Percentiles rank a stretch among this genome's conserved stretches.
Evolutionary conservation across 1,284 basidiomycete genomes (phyloP).

Genomic region (Microbotryum violaceum): DNA sequence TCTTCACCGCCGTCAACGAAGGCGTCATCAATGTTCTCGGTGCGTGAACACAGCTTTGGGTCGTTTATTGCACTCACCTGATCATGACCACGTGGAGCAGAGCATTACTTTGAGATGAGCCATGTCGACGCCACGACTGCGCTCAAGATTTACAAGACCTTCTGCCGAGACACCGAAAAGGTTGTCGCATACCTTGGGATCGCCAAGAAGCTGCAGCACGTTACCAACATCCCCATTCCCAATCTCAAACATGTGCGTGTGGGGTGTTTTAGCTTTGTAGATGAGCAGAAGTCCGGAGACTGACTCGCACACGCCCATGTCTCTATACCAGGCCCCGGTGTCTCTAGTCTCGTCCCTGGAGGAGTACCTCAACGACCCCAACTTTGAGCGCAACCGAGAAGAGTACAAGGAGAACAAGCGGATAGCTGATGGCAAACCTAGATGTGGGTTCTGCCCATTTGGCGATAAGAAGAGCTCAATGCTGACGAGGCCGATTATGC

Average conservation of each 20-base stretch:
- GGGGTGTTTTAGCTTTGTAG: neutral
- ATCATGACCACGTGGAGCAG: conserved; percentile 45
- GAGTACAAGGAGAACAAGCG: conserved; percentile 84
- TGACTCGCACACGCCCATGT: neutral
- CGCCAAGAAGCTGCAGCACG: conserved; percentile 82
- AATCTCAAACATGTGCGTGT: conserved; percentile 77
- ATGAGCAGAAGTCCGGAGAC: neutral
- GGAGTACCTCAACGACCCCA: conserved; percentile 91
- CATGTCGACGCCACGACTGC: conserved; percentile 80
- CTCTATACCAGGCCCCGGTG: conserved; percentile 65
- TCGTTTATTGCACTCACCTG: too few species aligned
- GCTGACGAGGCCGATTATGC: neutral
- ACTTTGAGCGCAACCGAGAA: conserved; percentile 87
- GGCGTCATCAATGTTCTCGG: conserved; percentile 94
- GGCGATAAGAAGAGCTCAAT: neutral
- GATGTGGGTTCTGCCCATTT: neutral
- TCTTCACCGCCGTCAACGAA: conserved; percentile 96
- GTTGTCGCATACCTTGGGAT: conserved; percentile 93
- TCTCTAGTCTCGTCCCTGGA: conserved; percentile 86
- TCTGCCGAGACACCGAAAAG: conserved; percentile 87
- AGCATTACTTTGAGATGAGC: conserved; percentile 99
- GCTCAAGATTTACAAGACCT: conserved; percentile 81
- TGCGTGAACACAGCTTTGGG: conserved; percentile 36
- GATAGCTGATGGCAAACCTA: conserved; percentile 54
- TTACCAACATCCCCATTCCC: conserved; percentile 87